Conservation (phyloP, 2,329 filamentous ascomycete species). For the Orbilia oligospora region DNA sequence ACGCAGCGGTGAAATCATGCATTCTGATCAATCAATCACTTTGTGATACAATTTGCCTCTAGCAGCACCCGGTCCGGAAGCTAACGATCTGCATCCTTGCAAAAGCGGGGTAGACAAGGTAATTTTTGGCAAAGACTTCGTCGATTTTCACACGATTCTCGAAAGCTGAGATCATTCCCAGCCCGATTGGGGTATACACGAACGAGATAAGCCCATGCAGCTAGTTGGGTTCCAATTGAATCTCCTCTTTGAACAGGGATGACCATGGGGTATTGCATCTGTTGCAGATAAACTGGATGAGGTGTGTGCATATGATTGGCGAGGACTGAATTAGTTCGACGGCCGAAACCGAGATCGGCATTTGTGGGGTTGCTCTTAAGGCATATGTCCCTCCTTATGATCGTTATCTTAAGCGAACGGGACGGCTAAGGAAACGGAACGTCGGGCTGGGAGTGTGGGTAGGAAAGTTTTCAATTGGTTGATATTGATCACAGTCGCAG, state of each 20-base stretch:
- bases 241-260: background rate
- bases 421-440: conserved; percentile 3
- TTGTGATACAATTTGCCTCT: too few relatives aligned
- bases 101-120: conserved; percentile 14
- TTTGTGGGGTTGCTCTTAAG: background rate
- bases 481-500: conserved; percentile 4
- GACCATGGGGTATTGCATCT: background rate
- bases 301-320: conserved; percentile 13
- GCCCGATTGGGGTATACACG: conserved; percentile 1
- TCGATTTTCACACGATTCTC: conserved; percentile 6
- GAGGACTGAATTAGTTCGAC: conserved; percentile 8
- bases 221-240: conserved; percentile 2
- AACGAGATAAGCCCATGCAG: conserved; percentile 9
- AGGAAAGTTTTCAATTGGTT: conserved; percentile 10
- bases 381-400: background rate
- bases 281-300: background rate
- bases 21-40: too few relatives aligned
- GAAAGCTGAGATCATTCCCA: background rate
- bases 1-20: too few relatives aligned
- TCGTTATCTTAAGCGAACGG: background rate
- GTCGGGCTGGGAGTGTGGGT: background rate
- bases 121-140: background rate
- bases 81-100: background rate
- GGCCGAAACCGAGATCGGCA: background rate
- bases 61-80: too few relatives aligned